A percentile compares a stretch with the other conserved stretches of the same genome.
phyloP scores from a whole-genome alignment of 140 eudicot species.

The Bidens hawaiensis region DNA sequence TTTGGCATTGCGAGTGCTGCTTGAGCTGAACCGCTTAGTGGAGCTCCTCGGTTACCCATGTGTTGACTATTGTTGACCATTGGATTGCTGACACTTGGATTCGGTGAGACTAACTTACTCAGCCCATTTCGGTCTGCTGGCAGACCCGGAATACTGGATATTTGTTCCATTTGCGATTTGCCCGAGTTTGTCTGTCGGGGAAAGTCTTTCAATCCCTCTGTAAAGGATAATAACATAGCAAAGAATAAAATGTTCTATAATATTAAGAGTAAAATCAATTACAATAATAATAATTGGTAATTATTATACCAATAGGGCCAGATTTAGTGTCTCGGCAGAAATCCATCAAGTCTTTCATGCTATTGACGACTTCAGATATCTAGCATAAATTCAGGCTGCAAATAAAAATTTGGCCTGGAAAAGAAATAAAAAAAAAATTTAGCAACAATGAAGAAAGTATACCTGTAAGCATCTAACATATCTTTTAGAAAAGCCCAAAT shows the following conservation, averaged over 20 bases:
- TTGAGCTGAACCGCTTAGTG: constrained; percentile 56
- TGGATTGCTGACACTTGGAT: constrained; percentile 48
- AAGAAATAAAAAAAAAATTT: not conserved
- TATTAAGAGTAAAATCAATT: not conserved
- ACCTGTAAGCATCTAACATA: constrained; percentile 94
- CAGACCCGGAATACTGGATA: constrained; percentile 39
- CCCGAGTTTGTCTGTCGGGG: constrained; percentile 45
- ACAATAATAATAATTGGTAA: too few species aligned
- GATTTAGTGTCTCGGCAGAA: constrained; percentile 69
- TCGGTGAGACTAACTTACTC: constrained; percentile 50
- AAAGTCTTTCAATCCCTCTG: constrained; percentile 74
- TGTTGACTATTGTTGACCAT: constrained; percentile 49
- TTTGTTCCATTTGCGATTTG: constrained; percentile 48
- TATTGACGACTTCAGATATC: constrained; percentile 96
- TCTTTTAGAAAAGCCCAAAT: constrained; percentile 87
- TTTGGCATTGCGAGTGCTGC: constrained; percentile 62
- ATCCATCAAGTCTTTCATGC: constrained; percentile 97
- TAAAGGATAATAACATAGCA: not conserved
- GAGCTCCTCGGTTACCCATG: constrained; percentile 47
- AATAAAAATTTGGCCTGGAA: not conserved
- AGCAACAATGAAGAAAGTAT: not conserved
- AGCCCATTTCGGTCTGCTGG: constrained; percentile 51
- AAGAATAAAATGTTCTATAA: not conserved
- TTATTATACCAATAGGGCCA: constrained; percentile 87
- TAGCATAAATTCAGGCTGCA: constrained; percentile 31